Evolutionary conservation across 768 basidiomycete genomes (phyloP), one percentile per base, ranked within the genome.

Genomic region (Nidularia sp.): DNA sequence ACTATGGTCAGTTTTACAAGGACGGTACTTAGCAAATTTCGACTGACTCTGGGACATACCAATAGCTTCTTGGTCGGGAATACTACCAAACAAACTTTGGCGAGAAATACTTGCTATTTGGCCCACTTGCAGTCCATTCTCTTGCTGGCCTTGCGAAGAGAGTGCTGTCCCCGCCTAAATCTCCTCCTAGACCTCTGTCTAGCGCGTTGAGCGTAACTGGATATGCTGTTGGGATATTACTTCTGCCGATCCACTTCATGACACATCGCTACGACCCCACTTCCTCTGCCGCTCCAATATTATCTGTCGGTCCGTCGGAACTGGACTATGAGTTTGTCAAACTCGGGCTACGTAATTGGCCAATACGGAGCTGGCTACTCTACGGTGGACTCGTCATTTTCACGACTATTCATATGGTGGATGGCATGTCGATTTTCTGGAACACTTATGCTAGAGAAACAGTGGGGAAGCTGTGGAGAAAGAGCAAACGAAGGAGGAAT

Each of bases 251-350:
- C 25, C 92, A 94, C 65, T 77, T 83, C 66, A 59, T 83, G 48
- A 80, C 79, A 0, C 89, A 93, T 62, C 83, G 91, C 5, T 49
- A 80, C 31, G 62, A 73, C 51, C 90, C 85, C 13, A 71, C 73
- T 25, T 64, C 64, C 49, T 67, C 74, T 2, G 50, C 51, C 6
- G 61, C 72, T 1, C 84, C 83, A 18, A 83, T 90, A 49, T 67
- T 69, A 45, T 65, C 74, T 2, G 72, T 93, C 22, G 81, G 85
- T 12, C 90, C 91, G 0, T 74, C 85, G 0, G 90, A 93, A 60
- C 77, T 94, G 35, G 85, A 90, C 66, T 93, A 79, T 62, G 87
- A 92, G 56, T 93, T 85, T 63, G 88, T 93, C 52, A 92, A 93
- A 62, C 75, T 79, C 4, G 88, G 81, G 2, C 66, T 93, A 36